A percentile compares a stretch with the other conserved stretches of the same genome.
Evolutionary conservation across 306 rosid genomes (phyloP).

Genomic region (Medicago truncatula): MtrunA17r5.0-ANR NC_053043.1:39636001-39636500

Average conservation of each 20-base stretch:
- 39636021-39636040: conserved; percentile 85
- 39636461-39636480: conserved; percentile 69
- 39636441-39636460: conserved; percentile 77
- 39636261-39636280: no score
- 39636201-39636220: conserved; percentile 3
- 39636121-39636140: conserved; percentile 2
- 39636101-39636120: conserved; percentile 14
- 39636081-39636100: conserved; percentile 32
- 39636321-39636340: background rate
- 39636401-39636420: conserved; percentile 85
- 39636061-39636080: conserved; percentile 2
- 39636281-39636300: background rate
- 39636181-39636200: background rate
- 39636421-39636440: conserved; percentile 87
- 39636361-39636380: conserved; percentile 22
- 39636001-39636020: conserved; percentile 82
- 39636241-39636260: no score
- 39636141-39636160: conserved; percentile 6
- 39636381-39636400: conserved; percentile 2
- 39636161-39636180: background rate
- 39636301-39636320: conserved; percentile 3
- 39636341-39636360: conserved; percentile 15
- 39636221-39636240: conserved; percentile 1
- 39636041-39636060: conserved; percentile 94
- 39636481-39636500: conserved; percentile 12